These are phyloP conservation scores for Rhizophagus prolifer DNA, from an alignment of 192 early-diverging fungal species.

Conservation along the genomic window DNA sequence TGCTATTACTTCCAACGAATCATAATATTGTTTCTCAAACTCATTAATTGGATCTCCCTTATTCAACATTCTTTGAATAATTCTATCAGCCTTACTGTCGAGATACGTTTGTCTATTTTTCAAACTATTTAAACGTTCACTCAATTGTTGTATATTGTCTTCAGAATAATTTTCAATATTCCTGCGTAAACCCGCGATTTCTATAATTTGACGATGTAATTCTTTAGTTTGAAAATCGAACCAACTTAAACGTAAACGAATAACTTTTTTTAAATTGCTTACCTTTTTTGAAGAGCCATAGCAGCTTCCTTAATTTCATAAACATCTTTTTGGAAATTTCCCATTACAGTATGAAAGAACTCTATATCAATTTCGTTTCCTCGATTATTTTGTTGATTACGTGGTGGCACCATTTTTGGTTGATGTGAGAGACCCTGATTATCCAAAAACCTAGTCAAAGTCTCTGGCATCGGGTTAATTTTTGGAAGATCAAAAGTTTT, in stretches of 20 bases:
- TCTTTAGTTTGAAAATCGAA: not conserved
- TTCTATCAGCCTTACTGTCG: not conserved
- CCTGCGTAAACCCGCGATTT: not conserved
- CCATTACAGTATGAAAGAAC: slow-evolving; percentile 5
- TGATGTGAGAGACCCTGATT: not conserved
- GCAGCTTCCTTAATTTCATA: slow-evolving; percentile 4
- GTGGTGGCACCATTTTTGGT: not conserved
- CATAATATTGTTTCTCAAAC: not conserved
- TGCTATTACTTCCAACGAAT: not conserved
- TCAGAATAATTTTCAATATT: not conserved
- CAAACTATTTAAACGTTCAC: not conserved
- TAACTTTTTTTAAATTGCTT: not conserved
- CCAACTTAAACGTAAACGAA: not conserved
- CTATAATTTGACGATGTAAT: not conserved
- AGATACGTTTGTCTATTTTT: slow-evolving; percentile 1
- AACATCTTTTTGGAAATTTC: not conserved
- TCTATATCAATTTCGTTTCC: not conserved
- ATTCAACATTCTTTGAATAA: slow-evolving; percentile 7
- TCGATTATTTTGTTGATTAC: not conserved
- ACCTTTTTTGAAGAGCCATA: not conserved
- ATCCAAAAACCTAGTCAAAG: not conserved
- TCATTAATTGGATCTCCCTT: not conserved
- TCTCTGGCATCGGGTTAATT: not conserved
- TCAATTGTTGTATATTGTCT: not conserved
- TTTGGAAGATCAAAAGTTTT: not conserved